Conservation (phyloP, 2,329 filamentous ascomycete species). For the Colletotrichum filicis region DNA sequence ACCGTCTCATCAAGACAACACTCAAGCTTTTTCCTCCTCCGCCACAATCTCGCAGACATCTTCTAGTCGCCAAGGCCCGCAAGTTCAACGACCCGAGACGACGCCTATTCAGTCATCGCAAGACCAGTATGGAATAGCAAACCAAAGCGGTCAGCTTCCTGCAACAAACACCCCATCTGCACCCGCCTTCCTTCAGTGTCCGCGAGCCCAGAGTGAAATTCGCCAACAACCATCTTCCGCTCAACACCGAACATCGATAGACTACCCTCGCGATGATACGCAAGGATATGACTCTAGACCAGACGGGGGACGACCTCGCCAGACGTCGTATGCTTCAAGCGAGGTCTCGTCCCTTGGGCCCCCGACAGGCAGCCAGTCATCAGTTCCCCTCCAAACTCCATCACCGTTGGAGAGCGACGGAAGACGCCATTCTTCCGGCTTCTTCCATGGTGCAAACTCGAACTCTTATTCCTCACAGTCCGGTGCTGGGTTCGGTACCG, state of each 20-base stretch:
- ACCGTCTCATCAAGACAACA: background rate
- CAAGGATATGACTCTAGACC: background rate
- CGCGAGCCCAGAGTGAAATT: background rate
- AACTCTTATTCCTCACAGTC: background rate
- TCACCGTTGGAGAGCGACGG: conserved; percentile 41
- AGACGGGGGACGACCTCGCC: background rate
- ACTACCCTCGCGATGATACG: background rate
- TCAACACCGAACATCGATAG: background rate
- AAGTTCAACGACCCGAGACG: conserved; percentile 22
- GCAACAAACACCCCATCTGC: background rate
- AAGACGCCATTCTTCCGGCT: conserved; percentile 20
- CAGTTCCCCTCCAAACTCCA: conserved; percentile 40
- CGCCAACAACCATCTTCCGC: background rate
- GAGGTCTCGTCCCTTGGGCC: conserved; percentile 43
- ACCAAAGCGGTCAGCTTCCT: too few relatives aligned
- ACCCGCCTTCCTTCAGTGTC: conserved; percentile 15
- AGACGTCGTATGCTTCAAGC: conserved; percentile 17
- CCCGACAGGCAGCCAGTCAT: conserved; percentile 41
- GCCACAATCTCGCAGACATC: background rate
- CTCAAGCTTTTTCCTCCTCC: background rate
- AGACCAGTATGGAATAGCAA: background rate
- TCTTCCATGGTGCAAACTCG: conserved; percentile 32
- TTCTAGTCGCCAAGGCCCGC: background rate
- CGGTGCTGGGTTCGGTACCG: background rate
- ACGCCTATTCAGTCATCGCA: background rate